phyloP scores from a whole-genome alignment of 768 basidiomycete genomes.

The Hygrocybe coccinea region DNA sequence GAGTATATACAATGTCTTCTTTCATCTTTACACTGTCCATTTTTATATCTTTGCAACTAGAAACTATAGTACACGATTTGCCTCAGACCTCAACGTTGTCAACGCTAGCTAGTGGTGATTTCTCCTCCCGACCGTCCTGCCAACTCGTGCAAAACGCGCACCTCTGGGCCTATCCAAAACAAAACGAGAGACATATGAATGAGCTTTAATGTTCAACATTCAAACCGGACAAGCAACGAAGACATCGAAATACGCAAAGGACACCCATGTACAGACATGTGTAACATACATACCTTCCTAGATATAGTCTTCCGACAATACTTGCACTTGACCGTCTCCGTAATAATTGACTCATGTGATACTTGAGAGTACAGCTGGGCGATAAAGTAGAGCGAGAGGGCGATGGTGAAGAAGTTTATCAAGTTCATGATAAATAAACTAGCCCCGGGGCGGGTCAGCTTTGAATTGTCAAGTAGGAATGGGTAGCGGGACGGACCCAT shows the following conservation, averaged over 20 bases:
- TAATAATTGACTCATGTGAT: slow-evolving; percentile 40
- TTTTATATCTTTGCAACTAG: no score
- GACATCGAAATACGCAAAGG: no score
- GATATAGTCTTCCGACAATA: slow-evolving; percentile 43
- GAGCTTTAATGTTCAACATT: neutral
- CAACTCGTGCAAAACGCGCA: slow-evolving; percentile 1
- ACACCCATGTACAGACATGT: neutral
- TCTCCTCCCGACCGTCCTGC: neutral
- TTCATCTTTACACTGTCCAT: no score
- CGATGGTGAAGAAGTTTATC: slow-evolving; percentile 38
- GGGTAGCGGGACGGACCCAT: slow-evolving; percentile 20
- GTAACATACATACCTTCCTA: slow-evolving; percentile 29
- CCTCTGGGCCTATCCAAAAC: neutral
- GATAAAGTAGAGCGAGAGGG: slow-evolving; percentile 34
- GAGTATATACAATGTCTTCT: no score
- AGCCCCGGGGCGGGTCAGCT: slow-evolving; percentile 1
- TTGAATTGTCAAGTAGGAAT: neutral
- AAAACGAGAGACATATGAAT: neutral
- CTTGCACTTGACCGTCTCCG: slow-evolving; percentile 34
- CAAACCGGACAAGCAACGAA: no score
- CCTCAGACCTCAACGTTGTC: no score
- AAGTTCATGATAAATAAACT: slow-evolving; percentile 37
- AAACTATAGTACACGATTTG: no score
- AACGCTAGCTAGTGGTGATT: no score
- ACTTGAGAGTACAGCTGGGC: slow-evolving; percentile 35